Conservation (phyloP, 495 filamentous ascomycete genomes). For the Viridothelium virens region DNA sequence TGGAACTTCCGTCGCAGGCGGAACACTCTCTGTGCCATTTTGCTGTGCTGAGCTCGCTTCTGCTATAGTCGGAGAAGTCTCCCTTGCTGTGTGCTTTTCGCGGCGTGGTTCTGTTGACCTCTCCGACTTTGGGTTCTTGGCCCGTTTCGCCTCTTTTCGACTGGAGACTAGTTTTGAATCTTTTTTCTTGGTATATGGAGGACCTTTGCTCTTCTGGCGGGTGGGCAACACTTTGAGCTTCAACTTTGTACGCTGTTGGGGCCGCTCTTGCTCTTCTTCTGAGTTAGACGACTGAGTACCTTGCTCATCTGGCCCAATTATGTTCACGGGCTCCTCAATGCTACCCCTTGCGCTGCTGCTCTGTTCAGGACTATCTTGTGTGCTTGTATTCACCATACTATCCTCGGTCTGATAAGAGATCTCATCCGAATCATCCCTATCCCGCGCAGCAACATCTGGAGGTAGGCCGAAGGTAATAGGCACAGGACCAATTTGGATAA, state of each 20-base stretch:
- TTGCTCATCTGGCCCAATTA: constrained; percentile 10
- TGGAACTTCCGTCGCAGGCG: constrained; percentile 29
- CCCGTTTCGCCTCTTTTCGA: background rate
- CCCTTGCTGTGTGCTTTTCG: constrained; percentile 11
- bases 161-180: background rate
- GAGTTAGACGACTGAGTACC: background rate
- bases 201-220: constrained; percentile 23
- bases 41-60: background rate
- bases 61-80: constrained; percentile 5
- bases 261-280: constrained; percentile 6
- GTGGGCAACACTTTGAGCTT: constrained; percentile 3
- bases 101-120: background rate
- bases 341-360: background rate
- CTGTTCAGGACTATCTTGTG: background rate
- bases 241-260: constrained; percentile 3
- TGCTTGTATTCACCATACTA: background rate
- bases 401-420: background rate
- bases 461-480: constrained; percentile 66
- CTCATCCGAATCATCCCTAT: constrained; percentile 11
- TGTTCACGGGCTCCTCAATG: constrained; percentile 13
- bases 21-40: background rate
- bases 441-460: constrained; percentile 16
- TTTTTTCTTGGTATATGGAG: background rate
- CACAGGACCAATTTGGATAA: constrained; percentile 72
- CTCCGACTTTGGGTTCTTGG: background rate